Evolutionary conservation across 2,329 filamentous ascomycete genomes (phyloP).

Genomic region (Periglandula ipomoeae): DNA sequence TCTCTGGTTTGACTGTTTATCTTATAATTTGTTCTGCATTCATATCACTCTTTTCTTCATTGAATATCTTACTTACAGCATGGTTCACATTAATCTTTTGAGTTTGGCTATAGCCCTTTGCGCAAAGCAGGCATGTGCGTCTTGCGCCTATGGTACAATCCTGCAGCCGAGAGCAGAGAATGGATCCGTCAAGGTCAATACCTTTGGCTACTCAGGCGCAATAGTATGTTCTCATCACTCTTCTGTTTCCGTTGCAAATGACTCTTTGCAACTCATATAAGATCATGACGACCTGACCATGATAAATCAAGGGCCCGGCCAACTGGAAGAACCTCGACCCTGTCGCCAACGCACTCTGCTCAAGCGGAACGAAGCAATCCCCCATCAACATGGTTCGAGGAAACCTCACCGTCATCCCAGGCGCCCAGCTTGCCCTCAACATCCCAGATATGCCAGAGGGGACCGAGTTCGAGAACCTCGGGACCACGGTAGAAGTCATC

Average conservation of each 20-base stretch:
- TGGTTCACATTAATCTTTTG: too few species aligned
- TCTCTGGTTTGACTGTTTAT: too few species aligned
- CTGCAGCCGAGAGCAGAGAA: conserved; percentile 23
- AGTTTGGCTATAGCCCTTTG: neutral
- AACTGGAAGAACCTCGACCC: conserved; percentile 40
- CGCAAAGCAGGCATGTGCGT: conserved; percentile 15
- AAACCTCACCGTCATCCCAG: conserved; percentile 19
- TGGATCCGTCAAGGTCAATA: conserved; percentile 23
- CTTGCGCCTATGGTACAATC: conserved; percentile 31
- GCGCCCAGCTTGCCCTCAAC: conserved; percentile 22
- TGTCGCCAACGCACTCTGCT: conserved; percentile 35
- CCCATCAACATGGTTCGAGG: conserved; percentile 41
- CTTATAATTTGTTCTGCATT: too few species aligned
- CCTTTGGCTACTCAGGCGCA: conserved; percentile 27
- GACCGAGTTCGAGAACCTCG: conserved; percentile 40
- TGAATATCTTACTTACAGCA: too few species aligned
- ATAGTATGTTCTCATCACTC: too few species aligned
- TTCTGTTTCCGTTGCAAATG: too few species aligned
- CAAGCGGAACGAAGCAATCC: conserved; percentile 40
- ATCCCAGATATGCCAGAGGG: conserved; percentile 27
- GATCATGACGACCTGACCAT: neutral
- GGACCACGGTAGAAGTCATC: conserved; percentile 40
- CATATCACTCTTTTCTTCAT: too few species aligned
- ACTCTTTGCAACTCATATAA: too few species aligned
- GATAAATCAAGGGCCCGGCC: conserved; percentile 31